Percentiles rank a stretch among this genome's conserved stretches.
Conservation (phyloP, 1,284 basidiomycete species). For the Ustilago loliicola region DNA sequence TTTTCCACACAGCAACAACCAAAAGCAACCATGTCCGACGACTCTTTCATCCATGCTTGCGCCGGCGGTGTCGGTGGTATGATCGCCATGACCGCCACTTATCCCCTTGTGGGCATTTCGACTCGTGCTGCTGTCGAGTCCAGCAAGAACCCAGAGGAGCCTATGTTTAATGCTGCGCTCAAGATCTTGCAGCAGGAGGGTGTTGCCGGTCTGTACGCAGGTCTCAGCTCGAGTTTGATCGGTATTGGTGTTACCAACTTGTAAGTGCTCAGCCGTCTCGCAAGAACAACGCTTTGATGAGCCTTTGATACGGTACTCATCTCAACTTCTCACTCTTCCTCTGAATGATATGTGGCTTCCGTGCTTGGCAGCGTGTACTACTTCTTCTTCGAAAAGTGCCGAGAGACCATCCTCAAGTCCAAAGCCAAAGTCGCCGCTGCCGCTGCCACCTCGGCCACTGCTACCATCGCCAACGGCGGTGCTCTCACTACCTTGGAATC, state of each 20-base stretch:
- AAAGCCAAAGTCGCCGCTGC: constrained; percentile 71
- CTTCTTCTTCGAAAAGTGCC: constrained; percentile 71
- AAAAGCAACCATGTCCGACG: constrained; percentile 69
- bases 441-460: constrained; percentile 70
- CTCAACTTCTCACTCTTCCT: background rate
- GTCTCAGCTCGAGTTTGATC: constrained; percentile 85
- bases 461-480: constrained; percentile 64
- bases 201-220: constrained; percentile 85
- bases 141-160: constrained; percentile 79
- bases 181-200: constrained; percentile 89
- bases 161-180: constrained; percentile 73
- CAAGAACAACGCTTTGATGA: background rate
- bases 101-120: constrained; percentile 89
- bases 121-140: constrained; percentile 93
- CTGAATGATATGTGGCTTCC: background rate
- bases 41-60: constrained; percentile 88
- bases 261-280: constrained; percentile 31
- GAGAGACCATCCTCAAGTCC: constrained; percentile 68
- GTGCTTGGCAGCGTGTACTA: constrained; percentile 70
- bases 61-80: constrained; percentile 93
- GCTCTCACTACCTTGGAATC: constrained; percentile 85
- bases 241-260: constrained; percentile 96
- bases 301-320: background rate
- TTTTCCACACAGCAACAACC: background rate
- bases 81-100: constrained; percentile 71